phyloP scores from a whole-genome alignment of 305 asterid genomes.

The Fraxinus dipetala region DNA sequence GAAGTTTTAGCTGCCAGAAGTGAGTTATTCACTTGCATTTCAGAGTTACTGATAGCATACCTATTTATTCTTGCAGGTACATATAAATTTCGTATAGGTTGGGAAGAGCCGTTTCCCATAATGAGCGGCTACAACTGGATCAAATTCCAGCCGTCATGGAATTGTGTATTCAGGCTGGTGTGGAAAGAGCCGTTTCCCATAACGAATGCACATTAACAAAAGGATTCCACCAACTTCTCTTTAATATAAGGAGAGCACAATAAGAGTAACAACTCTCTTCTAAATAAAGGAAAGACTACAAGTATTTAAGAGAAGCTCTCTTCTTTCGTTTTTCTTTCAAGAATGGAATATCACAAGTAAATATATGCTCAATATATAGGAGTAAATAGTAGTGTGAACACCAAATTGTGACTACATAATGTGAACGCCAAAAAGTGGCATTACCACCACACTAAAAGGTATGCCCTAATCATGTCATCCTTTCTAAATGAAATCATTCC shows the following conservation, averaged over 20 bases:
- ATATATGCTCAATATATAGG: background rate
- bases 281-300: background rate
- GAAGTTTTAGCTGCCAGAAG: constrained; percentile 50
- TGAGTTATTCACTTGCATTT: constrained; percentile 38
- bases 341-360: background rate
- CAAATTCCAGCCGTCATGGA: constrained; percentile 69
- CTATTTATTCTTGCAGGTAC: constrained; percentile 57
- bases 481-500: no score
- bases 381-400: background rate
- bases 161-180: constrained; percentile 79
- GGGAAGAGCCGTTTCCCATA: constrained; percentile 70
- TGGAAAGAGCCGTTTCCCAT: constrained; percentile 4
- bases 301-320: background rate
- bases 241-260: background rate
- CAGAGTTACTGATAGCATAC: constrained; percentile 33
- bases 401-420: background rate
- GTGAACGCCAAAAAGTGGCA: background rate
- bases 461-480: no score
- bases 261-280: background rate
- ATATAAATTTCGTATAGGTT: constrained; percentile 26
- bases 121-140: constrained; percentile 65
- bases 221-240: background rate
- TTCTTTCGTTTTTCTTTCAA: no score
- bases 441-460: background rate
- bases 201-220: no score